Evolutionary conservation across 768 basidiomycete genomes (phyloP).

Genomic region (Mycena venus): DNA sequence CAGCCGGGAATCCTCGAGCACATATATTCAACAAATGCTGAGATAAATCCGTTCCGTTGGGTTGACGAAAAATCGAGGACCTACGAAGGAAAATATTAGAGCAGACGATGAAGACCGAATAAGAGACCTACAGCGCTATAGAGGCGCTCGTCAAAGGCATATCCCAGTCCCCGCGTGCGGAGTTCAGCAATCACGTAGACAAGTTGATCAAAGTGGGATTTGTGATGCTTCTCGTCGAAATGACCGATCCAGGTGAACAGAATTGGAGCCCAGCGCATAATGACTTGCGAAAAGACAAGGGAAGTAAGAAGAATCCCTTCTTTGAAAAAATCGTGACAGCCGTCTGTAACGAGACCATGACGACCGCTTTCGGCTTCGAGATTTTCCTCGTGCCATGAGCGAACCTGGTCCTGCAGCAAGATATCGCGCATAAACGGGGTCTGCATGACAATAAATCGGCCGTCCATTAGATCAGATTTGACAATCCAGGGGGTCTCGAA

Average conservation of each 20-base stretch:
- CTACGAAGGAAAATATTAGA: neutral
- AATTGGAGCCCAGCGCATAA: conserved; percentile 9
- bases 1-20: conserved; percentile 14
- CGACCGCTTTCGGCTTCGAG: conserved; percentile 12
- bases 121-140: neutral
- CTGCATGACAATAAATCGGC: conserved; percentile 10
- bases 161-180: neutral
- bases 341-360: conserved; percentile 15
- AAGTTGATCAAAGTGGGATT: conserved; percentile 14
- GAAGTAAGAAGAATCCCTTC: conserved; percentile 11
- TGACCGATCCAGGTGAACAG: conserved; percentile 20
- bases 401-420: conserved; percentile 4
- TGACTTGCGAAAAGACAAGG: neutral
- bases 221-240: conserved; percentile 15
- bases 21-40: conserved; percentile 2
- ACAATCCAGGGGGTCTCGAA: conserved; percentile 12
- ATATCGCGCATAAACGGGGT: conserved; percentile 13
- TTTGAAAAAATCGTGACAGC: conserved; percentile 19
- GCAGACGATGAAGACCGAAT: neutral
- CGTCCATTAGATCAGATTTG: conserved; percentile 7
- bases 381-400: conserved; percentile 5
- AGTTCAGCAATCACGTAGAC: neutral
- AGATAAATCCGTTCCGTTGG: conserved; percentile 9
- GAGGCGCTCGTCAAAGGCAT: conserved; percentile 7
- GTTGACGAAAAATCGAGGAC: conserved; percentile 18